These are phyloP conservation scores for Domatiomyces globalis DNA, from an alignment of 2,329 filamentous ascomycete genomes.

Conservation along the genomic window DNA sequence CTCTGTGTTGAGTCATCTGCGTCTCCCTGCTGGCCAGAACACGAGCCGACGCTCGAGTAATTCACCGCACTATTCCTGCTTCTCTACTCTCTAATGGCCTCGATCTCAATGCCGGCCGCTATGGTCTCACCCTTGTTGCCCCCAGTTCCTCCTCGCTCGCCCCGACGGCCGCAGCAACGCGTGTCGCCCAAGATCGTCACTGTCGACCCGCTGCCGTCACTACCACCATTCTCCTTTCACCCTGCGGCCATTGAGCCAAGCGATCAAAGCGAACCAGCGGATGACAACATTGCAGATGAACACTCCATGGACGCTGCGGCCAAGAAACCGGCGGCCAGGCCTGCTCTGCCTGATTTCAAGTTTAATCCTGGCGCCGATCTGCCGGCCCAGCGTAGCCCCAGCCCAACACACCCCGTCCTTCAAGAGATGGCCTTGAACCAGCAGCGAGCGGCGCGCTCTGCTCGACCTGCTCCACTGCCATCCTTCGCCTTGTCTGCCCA, in stretches of 20 bases:
- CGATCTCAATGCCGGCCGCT: conserved; percentile 13
- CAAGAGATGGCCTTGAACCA: conserved; percentile 20
- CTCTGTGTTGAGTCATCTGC: conserved; percentile 1
- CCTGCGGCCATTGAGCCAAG: conserved; percentile 4
- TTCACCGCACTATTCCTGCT: conserved; percentile 15
- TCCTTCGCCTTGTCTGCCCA: conserved; percentile 16
- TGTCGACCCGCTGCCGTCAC: conserved; percentile 10
- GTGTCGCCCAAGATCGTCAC: conserved; percentile 14
- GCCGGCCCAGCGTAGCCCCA: conserved; percentile 9
- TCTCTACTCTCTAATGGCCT: conserved; percentile 40
- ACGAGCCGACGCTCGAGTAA: not conserved
- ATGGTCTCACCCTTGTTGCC: conserved; percentile 4
- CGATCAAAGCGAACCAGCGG: not conserved
- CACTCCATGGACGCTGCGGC: conserved; percentile 3
- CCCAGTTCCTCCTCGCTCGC: conserved; percentile 7
- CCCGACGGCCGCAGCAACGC: conserved; percentile 7
- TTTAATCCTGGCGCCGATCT: conserved; percentile 19
- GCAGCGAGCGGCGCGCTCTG: conserved; percentile 15
- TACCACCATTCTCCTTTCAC: conserved; percentile 17
- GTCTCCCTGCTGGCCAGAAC: conserved; percentile 14
- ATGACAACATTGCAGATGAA: conserved; percentile 3
- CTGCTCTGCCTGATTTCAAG: conserved; percentile 16
- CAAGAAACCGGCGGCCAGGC: conserved; percentile 5
- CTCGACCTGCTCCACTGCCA: conserved; percentile 15
- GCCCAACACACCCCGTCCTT: conserved; percentile 18